Evolutionary conservation across 805 yeast species (phyloP).

Genomic region (Hermanozyma aechmeae): DNA sequence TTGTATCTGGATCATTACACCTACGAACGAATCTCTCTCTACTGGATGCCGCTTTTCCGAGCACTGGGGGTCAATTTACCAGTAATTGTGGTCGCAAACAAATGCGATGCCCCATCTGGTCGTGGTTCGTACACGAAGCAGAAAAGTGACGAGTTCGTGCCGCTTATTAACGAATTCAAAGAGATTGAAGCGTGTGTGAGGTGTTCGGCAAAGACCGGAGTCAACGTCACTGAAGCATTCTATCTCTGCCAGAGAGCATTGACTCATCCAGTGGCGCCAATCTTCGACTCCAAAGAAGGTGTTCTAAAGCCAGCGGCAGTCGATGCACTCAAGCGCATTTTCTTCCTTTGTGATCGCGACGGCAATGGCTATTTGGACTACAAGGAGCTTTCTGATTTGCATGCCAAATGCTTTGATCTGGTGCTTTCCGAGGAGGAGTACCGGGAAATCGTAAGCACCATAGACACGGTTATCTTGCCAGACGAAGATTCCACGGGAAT

Average conservation of each 20-base stretch:
- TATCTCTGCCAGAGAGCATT: constrained; percentile 91
- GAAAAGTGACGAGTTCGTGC: constrained; percentile 71
- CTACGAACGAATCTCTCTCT: constrained; percentile 80
- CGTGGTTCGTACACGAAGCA: constrained; percentile 25
- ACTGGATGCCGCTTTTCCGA: constrained; percentile 92
- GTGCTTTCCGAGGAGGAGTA: constrained; percentile 21
- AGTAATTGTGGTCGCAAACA: constrained; percentile 83
- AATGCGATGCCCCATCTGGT: constrained; percentile 36
- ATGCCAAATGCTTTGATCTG: constrained; percentile 61
- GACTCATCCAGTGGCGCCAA: constrained; percentile 85
- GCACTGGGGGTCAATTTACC: constrained; percentile 93
- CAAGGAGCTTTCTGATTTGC: constrained; percentile 61
- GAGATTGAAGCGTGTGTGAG: constrained; percentile 90
- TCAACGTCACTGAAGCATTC: constrained; percentile 85
- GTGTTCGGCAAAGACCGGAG: constrained; percentile 75
- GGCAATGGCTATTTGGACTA: constrained; percentile 79
- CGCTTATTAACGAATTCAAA: constrained; percentile 80
- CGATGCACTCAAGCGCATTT: constrained; percentile 70
- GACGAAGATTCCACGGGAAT: constrained; percentile 41
- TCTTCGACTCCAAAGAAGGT: constrained; percentile 88
- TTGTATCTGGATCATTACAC: constrained; percentile 92
- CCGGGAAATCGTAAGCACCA: constrained; percentile 27
- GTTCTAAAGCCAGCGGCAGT: constrained; percentile 68
- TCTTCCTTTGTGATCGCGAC: constrained; percentile 78
- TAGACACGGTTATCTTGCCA: constrained; percentile 22